These are phyloP conservation scores for Emmonsia crescens DNA, from an alignment of 2,329 filamentous ascomycete genomes.

Conservation along the genomic window DNA sequence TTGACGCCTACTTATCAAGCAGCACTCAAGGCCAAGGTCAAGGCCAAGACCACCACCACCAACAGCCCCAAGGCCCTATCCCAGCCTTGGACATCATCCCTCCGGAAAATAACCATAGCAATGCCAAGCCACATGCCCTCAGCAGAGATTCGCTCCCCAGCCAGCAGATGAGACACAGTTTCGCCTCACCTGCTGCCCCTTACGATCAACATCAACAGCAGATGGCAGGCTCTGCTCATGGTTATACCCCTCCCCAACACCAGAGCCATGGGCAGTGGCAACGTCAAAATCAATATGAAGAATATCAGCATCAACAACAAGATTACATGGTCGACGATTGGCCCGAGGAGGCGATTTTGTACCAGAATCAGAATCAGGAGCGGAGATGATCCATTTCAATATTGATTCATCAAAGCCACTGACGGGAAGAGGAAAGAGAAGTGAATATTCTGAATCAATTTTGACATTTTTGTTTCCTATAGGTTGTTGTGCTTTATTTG, in stretches of 20 bases:
- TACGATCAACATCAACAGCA: conserved; percentile 5
- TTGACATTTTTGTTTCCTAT: background rate
- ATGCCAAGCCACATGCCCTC: conserved; percentile 8
- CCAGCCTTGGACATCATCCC: conserved; percentile 8
- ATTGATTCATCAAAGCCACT: background rate
- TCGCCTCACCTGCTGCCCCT: conserved; percentile 10
- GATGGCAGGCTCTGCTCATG: background rate
- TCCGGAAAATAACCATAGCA: background rate
- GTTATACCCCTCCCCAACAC: background rate
- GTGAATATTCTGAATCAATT: background rate
- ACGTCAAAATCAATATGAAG: background rate
- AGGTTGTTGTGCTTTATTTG: too few relatives aligned
- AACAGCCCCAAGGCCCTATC: conserved; percentile 1
- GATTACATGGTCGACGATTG: conserved; percentile 26
- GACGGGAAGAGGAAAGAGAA: background rate
- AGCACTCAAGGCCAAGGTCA: background rate
- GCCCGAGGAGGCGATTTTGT: conserved; percentile 33
- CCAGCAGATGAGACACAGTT: conserved; percentile 21
- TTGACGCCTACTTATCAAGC: background rate
- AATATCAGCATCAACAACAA: conserved; percentile 7
- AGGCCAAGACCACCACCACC: background rate
- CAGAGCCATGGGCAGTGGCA: background rate
- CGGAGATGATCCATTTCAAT: background rate
- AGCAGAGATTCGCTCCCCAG: conserved; percentile 23
- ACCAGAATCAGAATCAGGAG: conserved; percentile 18